phyloP scores from a whole-genome alignment of 2,329 filamentous ascomycete genomes.

The Aquanectria penicillioides region DNA sequence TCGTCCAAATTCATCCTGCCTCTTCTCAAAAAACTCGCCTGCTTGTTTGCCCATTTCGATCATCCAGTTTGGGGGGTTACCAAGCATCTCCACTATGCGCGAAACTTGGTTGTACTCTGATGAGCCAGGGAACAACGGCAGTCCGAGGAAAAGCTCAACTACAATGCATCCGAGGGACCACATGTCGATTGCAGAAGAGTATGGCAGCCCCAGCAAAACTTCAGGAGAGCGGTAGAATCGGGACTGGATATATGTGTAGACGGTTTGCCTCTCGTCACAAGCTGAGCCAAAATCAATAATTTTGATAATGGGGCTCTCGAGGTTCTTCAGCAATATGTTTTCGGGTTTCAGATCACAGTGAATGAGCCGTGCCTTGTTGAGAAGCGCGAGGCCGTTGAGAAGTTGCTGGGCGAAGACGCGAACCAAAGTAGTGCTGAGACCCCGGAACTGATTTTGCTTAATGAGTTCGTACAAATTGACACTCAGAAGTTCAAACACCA shows the following conservation, averaged over 20 bases:
- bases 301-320: slow-evolving; percentile 99
- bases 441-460: slow-evolving; percentile 99
- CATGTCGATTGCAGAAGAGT: slow-evolving; percentile 99
- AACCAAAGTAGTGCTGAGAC: slow-evolving; percentile 94
- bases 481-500: slow-evolving; percentile 95
- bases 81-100: slow-evolving; percentile 97
- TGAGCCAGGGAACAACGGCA: slow-evolving; percentile 94
- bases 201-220: slow-evolving; percentile 92
- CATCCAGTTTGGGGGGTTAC: slow-evolving; percentile 98
- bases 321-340: slow-evolving; percentile 96
- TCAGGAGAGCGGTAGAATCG: slow-evolving; percentile 98
- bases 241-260: slow-evolving; percentile 99
- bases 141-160: slow-evolving; percentile 93
- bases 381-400: slow-evolving; percentile 87
- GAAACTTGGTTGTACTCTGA: slow-evolving; percentile 99
- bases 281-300: slow-evolving; percentile 99
- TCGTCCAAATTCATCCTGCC: slow-evolving; percentile 88
- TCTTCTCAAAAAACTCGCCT: slow-evolving; percentile 96
- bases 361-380: slow-evolving; percentile 96
- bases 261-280: slow-evolving; percentile 96
- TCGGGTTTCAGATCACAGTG: slow-evolving; percentile 99
- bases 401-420: slow-evolving; percentile 98
- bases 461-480: slow-evolving; percentile 99
- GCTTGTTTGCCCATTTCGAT: slow-evolving; percentile 98
- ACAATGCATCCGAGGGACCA: slow-evolving; percentile 99